Conservation (phyloP, 2,329 filamentous ascomycete genomes). For the Fusarium foetens region DNA sequence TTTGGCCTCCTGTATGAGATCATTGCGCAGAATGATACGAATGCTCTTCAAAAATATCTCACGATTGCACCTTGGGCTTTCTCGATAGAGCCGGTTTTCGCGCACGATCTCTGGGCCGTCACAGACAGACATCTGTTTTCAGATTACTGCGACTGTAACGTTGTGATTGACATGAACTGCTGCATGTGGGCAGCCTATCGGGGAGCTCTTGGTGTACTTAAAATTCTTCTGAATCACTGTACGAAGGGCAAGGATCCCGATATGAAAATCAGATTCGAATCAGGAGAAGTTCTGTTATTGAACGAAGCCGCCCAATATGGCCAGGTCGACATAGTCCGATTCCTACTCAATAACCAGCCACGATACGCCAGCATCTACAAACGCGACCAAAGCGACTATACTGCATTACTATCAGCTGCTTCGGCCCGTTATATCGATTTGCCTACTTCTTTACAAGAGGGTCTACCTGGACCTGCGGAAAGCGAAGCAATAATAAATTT, state of each 20-base stretch:
- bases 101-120: not conserved
- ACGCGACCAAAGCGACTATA: accelerated
- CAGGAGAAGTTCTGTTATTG: not conserved
- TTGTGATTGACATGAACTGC: not conserved
- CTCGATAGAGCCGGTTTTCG: not conserved
- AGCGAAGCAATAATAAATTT: not conserved
- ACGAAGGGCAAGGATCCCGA: not conserved
- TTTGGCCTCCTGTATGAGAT: not conserved
- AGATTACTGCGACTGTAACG: not conserved
- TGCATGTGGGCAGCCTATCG: not conserved
- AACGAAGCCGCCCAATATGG: not conserved
- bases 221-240: not conserved
- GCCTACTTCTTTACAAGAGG: accelerated
- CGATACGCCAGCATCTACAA: not conserved
- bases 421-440: not conserved
- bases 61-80: not conserved
- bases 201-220: not conserved
- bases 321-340: not conserved
- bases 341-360: not conserved
- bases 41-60: not conserved
- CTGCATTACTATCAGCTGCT: not conserved
- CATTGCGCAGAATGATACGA: not conserved
- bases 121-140: not conserved
- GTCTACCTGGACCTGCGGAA: not conserved
- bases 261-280: not conserved